phyloP scores from a whole-genome alignment of 441 rosid genomes.

The Populus hybrid region DNA sequence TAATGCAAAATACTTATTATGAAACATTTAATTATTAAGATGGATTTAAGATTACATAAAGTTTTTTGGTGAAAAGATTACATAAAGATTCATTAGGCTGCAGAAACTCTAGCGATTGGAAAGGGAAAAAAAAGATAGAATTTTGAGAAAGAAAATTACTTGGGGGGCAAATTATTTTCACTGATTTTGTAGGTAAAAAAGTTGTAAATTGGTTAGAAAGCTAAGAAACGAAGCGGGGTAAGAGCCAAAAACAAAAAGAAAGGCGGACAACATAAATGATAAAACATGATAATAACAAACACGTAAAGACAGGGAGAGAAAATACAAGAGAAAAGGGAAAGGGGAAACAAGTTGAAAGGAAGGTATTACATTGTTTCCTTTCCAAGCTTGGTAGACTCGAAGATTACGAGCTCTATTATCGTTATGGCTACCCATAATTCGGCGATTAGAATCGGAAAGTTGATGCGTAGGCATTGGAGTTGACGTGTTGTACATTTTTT shows the following conservation, averaged over 20 bases:
- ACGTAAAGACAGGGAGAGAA: not conserved
- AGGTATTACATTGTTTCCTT: slow-evolving; percentile 50
- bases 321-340: not conserved
- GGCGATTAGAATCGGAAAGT: slow-evolving; percentile 40
- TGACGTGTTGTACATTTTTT: slow-evolving; percentile 27
- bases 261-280: not conserved
- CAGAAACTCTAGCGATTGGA: not conserved
- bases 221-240: not conserved
- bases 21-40: not conserved
- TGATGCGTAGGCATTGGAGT: slow-evolving; percentile 21
- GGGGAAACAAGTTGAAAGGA: not conserved
- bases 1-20: not conserved
- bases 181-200: not conserved
- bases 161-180: not conserved
- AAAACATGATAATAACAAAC: not conserved
- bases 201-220: not conserved
- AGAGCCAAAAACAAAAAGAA: not conserved
- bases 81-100: not conserved
- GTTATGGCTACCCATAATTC: slow-evolving; percentile 25
- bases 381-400: slow-evolving; percentile 60
- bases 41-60: not conserved
- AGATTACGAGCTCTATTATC: slow-evolving; percentile 14
- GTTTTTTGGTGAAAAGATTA: not conserved
- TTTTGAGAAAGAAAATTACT: not conserved
- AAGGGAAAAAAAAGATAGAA: not conserved